Percentiles rank a stretch among this genome's conserved stretches.
Conservation (phyloP, 2,329 filamentous ascomycete genomes). For the Geosmithia putterillii region DNA sequence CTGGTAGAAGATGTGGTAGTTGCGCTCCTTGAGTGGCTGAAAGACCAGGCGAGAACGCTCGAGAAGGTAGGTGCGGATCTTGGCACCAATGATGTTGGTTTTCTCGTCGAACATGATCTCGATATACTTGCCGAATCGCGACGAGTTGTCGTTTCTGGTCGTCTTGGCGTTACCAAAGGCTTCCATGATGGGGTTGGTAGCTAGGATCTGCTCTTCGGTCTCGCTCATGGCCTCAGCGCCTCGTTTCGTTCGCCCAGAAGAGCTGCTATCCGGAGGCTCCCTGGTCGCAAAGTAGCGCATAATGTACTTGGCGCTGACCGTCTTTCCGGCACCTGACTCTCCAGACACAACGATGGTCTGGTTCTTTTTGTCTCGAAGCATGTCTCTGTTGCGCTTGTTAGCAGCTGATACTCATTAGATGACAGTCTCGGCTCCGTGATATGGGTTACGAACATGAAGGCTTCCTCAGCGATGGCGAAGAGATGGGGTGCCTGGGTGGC, state of each 20-base stretch:
- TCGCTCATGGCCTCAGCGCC: slow-evolving; percentile 81
- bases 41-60: slow-evolving; percentile 95
- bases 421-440: background rate
- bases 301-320: slow-evolving; percentile 98
- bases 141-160: slow-evolving; percentile 98
- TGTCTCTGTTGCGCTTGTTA: slow-evolving; percentile 54
- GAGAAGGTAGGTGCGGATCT: slow-evolving; percentile 90
- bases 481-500: slow-evolving; percentile 95
- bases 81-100: slow-evolving; percentile 94
- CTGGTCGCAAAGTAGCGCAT: slow-evolving; percentile 99
- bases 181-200: slow-evolving; percentile 99
- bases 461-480: slow-evolving; percentile 97
- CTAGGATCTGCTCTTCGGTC: slow-evolving; percentile 95
- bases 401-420: background rate
- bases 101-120: slow-evolving; percentile 98
- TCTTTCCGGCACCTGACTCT: slow-evolving; percentile 97
- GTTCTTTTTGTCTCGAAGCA: slow-evolving; percentile 90
- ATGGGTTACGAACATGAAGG: slow-evolving; percentile 64
- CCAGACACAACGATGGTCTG: slow-evolving; percentile 99
- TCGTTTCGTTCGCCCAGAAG: slow-evolving; percentile 61
- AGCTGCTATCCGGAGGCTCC: slow-evolving; percentile 84
- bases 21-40: slow-evolving; percentile 92
- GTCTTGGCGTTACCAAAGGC: slow-evolving; percentile 99
- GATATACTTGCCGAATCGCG: slow-evolving; percentile 97
- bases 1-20: slow-evolving; percentile 99